Base-by-base conservation (phyloP, 495 filamentous ascomycete genomes). In the Aspergillus haitiensis region DNA sequence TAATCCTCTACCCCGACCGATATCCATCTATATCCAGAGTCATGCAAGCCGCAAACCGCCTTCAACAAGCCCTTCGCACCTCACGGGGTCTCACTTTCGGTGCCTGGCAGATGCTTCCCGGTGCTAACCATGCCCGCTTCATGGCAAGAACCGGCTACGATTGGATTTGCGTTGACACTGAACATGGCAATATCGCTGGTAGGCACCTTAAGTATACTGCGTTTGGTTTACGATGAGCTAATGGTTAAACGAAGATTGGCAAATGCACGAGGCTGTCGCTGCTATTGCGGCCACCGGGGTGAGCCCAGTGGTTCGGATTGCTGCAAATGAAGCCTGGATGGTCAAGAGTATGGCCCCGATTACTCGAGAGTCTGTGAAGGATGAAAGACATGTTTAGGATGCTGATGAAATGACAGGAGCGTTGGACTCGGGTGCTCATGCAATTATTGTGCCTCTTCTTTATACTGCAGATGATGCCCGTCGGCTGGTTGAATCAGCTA, bases 131-230 rank as follows among this genome's bases (percentile, higher is more conserved):
- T 39, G 84, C 88, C n/a, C 81, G 89, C 46, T 72, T 82, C 11
- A 78, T 92, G 34, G 87, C 88, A 8, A 75, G 86, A 32, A 78
- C 85, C 5, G 86, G 86, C 6, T 81, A 86, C 3, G 88, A 90
- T 69, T 93, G 88, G 88, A 81, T 91, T 3, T 78, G 87, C 67
- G 84, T 92, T 16, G 90, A 92, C 71, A 85, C 81, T 48, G 88
- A 91, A 68, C 89, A 93, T 72, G 90, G 90, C 16, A 89, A 89
- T 64, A 87, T 92, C 31, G 86, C 88, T 64, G 88, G 86, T 88
- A 74, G 80, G 27, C 78, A 82, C n/a, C 21, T 27, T 27, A 27
- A 1, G 21, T 27, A 27, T 27, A 1, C 21, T 27, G 21, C 21
- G 21, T 27, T 27, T 27, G 3, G 3, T 27, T 27, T 27, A 27